Evolutionary conservation across 441 rosid genomes (phyloP), one percentile per base, ranked within the genome.

Genomic region (Flueggea neowawraea): DNA sequence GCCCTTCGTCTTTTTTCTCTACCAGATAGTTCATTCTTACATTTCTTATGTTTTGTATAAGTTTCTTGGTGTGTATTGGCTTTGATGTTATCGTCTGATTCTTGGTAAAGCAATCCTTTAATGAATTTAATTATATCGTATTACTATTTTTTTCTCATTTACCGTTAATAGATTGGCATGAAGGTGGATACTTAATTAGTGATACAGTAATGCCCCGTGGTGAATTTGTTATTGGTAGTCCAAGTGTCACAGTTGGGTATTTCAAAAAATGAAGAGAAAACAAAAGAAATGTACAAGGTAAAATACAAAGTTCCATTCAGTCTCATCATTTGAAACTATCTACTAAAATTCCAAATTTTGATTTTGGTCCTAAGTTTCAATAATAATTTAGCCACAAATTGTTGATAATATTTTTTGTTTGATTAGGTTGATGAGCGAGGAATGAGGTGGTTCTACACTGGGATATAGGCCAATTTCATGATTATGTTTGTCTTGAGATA

Each of bases 161-260:
- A n/a, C 97, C 91, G 99, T 82, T 95, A 78, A 65, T 95, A 75
- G 89, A 95, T 79, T 95, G 99, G 99, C 75, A 96, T 11, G 97
- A 90, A 84, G 97, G 98, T 43, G 94, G 98, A 55, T 91, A 95
- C 77, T 71, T 83, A 64, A 84, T 59, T 49, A 79, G 75, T 54
- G 86, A 95, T 84, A 72, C 81, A 57, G 98, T 96, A 44, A 91
- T 78, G 95, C 89, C 98, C 54, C 95, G 97, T 57, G 99, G 99
- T 61, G 99, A 95, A 81, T 86, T 95, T 59, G 89, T 95, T 16
- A 72, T 95, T n/a, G 97, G 97, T 57, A 98, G 99, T 63, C 91
- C 97, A 44, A 88, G 79, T 81, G 86, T 95, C 48, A 95, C 97
- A 7, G 74, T 78, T 58, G 98, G 98, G 58, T 95, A 95, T 73